A percentile compares a stretch with the other conserved stretches of the same genome.
Evolutionary conservation across 805 yeast genomes (phyloP).

Genomic region (Torulaspora gathmanii): DNA sequence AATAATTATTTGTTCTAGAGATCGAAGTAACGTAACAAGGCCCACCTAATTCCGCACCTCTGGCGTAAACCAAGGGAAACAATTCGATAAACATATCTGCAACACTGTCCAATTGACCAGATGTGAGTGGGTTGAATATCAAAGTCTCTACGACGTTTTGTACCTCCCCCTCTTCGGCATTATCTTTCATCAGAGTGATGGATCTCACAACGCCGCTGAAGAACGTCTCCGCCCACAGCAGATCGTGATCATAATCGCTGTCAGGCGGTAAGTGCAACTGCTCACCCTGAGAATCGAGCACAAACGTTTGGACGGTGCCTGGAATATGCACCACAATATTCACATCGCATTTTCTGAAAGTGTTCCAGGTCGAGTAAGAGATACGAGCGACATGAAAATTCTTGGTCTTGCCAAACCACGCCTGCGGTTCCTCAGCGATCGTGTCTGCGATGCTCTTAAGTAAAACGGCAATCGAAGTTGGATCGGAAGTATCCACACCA

Average conservation of each 20-base stretch:
- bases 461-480: conserved; percentile 74
- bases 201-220: conserved; percentile 68
- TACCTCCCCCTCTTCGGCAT: conserved; percentile 65
- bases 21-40: conserved; percentile 32
- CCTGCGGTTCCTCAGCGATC: conserved; percentile 57
- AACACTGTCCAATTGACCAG: conserved; percentile 33
- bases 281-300: conserved; percentile 32
- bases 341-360: conserved; percentile 59
- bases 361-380: conserved; percentile 61
- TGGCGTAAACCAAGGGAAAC: conserved; percentile 33
- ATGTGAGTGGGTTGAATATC: conserved; percentile 66
- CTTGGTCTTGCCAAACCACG: conserved; percentile 76
- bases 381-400: conserved; percentile 68
- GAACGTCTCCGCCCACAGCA: conserved; percentile 52
- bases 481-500: conserved; percentile 70
- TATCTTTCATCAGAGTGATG: conserved; percentile 39
- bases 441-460: conserved; percentile 62
- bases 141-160: conserved; percentile 76
- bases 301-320: conserved; percentile 57
- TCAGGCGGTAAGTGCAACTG: conserved; percentile 36
- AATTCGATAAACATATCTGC: conserved; percentile 31
- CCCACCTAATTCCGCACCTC: conserved; percentile 32
- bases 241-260: conserved; percentile 48
- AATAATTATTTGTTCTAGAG: conserved; percentile 34
- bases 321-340: conserved; percentile 71